A percentile compares a stretch with the other conserved stretches of the same genome.
These are phyloP conservation scores for Ploettnerulaceae sp. DNA, from an alignment of 2,329 filamentous ascomycete genomes.

Conservation along the genomic window DNA sequence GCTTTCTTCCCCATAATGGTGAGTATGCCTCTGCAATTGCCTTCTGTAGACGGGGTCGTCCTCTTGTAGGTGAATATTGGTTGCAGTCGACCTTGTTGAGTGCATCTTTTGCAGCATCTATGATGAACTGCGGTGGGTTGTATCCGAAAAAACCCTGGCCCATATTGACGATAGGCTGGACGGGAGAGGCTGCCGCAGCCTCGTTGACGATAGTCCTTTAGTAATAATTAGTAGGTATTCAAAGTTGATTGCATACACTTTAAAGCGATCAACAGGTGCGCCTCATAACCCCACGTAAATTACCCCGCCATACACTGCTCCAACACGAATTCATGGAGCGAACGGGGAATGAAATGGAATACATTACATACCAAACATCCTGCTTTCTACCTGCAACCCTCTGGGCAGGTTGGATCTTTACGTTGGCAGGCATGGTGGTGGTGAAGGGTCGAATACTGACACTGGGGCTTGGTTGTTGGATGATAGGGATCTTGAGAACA, in stretches of 20 bases:
- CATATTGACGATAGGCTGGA: conserved; percentile 61
- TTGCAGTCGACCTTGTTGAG: conserved; percentile 93
- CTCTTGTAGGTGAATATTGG: conserved; percentile 95
- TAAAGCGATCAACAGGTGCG: not conserved
- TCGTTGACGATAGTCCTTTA: conserved; percentile 61
- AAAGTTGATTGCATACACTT: not conserved
- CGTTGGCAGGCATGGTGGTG: conserved; percentile 29
- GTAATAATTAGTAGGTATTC: conserved; percentile 49
- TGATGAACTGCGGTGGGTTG: conserved; percentile 85
- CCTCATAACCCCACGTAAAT: not conserved
- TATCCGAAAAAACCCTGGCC: conserved; percentile 80
- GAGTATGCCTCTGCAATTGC: conserved; percentile 91
- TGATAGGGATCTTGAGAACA: not conserved
- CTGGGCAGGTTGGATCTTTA: conserved; percentile 45
- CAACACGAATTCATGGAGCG: not conserved
- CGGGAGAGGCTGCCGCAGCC: conserved; percentile 56
- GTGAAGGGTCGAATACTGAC: conserved; percentile 22
- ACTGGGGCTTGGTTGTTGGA: conserved; percentile 8
- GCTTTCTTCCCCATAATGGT: conserved; percentile 73
- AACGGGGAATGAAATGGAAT: not conserved
- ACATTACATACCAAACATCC: conserved; percentile 49
- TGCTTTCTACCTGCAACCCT: conserved; percentile 50
- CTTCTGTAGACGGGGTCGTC: conserved; percentile 84
- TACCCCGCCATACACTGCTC: conserved; percentile 7
- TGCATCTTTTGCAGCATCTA: conserved; percentile 85